Conservation (phyloP, 2,329 filamentous ascomycete genomes). For the Ustulina deusta region DNA sequence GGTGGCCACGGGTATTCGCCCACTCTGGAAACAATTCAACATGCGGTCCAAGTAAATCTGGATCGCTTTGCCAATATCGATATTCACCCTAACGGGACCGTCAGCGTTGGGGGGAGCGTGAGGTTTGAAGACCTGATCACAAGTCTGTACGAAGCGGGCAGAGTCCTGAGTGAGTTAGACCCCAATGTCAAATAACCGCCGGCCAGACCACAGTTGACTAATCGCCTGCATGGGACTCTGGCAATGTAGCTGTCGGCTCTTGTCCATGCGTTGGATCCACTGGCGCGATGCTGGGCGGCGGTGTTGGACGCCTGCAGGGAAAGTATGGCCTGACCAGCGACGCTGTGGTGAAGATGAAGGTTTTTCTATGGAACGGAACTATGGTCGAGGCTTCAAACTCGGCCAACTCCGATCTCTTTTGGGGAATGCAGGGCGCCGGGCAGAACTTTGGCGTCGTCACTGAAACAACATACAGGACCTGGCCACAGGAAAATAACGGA, state of each 20-base stretch:
- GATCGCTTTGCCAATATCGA: background rate
- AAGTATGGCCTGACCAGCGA: constrained; percentile 17
- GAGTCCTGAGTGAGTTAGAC: no score
- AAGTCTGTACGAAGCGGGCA: no score
- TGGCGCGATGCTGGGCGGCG: constrained; percentile 16
- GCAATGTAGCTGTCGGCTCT: constrained; percentile 1
- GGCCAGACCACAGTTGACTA: no score
- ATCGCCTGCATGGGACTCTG: no score
- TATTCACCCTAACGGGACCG: no score
- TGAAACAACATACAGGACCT: constrained; percentile 58
- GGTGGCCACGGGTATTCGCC: background rate
- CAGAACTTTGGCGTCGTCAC: constrained; percentile 71
- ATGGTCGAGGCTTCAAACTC: background rate
- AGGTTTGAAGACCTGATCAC: no score
- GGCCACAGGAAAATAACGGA: constrained; percentile 53
- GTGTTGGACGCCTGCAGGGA: constrained; percentile 6
- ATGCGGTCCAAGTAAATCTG: background rate
- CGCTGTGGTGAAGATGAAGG: background rate
- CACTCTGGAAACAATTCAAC: background rate
- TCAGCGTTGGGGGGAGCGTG: no score
- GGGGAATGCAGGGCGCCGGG: constrained; percentile 67
- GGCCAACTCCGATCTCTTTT: constrained; percentile 57
- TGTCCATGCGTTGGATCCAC: constrained; percentile 7
- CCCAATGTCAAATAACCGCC: no score
- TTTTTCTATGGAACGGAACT: constrained; percentile 3